A percentile compares a stretch with the other conserved stretches of the same genome.
These are phyloP conservation scores for Aureobasidium sp. DNA, from an alignment of 2,329 filamentous ascomycete genomes.

Conservation along the genomic window DNA sequence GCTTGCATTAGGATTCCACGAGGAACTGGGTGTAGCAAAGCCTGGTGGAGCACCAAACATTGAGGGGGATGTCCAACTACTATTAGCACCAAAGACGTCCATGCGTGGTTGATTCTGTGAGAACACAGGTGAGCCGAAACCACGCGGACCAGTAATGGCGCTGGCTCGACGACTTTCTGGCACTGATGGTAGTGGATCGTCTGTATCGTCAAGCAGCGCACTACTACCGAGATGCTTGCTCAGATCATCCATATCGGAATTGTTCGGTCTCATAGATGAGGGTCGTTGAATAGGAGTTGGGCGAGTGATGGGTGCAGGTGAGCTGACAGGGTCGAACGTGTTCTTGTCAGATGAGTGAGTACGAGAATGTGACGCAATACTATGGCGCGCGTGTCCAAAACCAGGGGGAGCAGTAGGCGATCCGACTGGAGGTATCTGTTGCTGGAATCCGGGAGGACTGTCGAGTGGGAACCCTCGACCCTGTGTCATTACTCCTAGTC, in stretches of 20 bases:
- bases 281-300: slow-evolving; percentile 86
- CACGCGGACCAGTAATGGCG: slow-evolving; percentile 14
- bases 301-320: slow-evolving; percentile 68
- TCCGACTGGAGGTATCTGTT: slow-evolving; percentile 22
- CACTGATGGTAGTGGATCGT: slow-evolving; percentile 54
- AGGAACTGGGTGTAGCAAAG: slow-evolving; percentile 25
- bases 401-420: slow-evolving; percentile 30
- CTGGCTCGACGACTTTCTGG: slow-evolving; percentile 31
- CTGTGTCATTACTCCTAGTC: slow-evolving; percentile 53
- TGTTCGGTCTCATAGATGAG: slow-evolving; percentile 58
- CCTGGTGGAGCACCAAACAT: slow-evolving; percentile 33
- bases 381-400: slow-evolving; percentile 29
- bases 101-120: slow-evolving; percentile 26
- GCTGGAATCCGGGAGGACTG: slow-evolving; percentile 50
- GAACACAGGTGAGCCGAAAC: slow-evolving; percentile 28
- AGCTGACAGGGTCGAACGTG: slow-evolving; percentile 51
- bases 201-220: slow-evolving; percentile 66
- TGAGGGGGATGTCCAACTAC: slow-evolving; percentile 37
- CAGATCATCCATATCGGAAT: slow-evolving; percentile 46
- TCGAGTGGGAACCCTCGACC: slow-evolving; percentile 50
- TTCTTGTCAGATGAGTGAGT: slow-evolving; percentile 61
- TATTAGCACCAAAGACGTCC: slow-evolving; percentile 31
- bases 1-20: slow-evolving; percentile 36
- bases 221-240: slow-evolving; percentile 76
- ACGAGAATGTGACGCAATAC: slow-evolving; percentile 58